Evolutionary conservation across 2,329 filamentous ascomycete genomes (phyloP).

Genomic region (Fusarium nematophilum): DNA sequence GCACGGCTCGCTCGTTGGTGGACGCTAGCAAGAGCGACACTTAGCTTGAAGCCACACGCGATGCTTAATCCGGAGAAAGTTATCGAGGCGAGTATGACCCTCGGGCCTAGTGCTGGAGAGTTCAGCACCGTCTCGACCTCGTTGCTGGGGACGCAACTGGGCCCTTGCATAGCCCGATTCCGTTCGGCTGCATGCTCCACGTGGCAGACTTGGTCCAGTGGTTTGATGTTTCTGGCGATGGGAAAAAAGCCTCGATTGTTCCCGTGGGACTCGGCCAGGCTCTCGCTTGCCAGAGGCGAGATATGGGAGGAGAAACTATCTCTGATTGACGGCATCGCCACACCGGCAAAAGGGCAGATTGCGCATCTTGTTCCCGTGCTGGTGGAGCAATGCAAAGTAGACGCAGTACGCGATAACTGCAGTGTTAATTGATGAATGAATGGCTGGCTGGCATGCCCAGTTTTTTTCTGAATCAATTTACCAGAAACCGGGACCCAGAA

Average conservation of each 20-base stretch:
- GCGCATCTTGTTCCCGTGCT: too few species aligned
- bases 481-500: too few species aligned
- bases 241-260: not conserved
- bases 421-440: too few species aligned
- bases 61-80: constrained; percentile 22
- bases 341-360: too few species aligned
- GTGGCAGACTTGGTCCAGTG: constrained; percentile 27
- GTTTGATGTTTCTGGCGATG: too few species aligned
- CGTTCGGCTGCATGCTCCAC: constrained; percentile 33
- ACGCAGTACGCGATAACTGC: too few species aligned
- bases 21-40: constrained; percentile 5
- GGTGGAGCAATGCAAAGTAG: too few species aligned
- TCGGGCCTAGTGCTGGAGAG: not conserved
- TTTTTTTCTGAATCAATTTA: too few species aligned
- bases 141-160: not conserved
- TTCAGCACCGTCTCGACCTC: constrained; percentile 20
- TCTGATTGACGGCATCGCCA: not conserved
- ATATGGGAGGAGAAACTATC: not conserved
- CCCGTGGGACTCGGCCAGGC: constrained; percentile 6
- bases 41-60: not conserved
- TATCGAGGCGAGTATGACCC: not conserved
- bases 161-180: constrained; percentile 34
- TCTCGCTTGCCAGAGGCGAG: not conserved
- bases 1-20: not conserved
- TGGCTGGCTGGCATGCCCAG: too few species aligned